These are phyloP conservation scores for Coniochaeta sp. DNA, from an alignment of 2,329 filamentous ascomycete genomes.

Conservation along the genomic window DNA sequence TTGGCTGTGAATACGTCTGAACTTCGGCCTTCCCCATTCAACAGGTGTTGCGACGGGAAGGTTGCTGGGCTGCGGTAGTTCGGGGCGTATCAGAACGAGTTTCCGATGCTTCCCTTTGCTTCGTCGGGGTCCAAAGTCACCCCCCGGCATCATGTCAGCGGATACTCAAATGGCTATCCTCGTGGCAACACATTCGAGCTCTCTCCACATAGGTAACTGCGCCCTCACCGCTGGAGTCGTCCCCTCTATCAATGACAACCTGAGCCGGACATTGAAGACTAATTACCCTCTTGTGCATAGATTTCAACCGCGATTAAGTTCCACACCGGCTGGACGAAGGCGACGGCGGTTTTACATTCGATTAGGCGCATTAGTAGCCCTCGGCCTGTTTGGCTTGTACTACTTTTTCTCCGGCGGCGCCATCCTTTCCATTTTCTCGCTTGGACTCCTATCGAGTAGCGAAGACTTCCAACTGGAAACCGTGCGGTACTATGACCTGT, in stretches of 20 bases:
- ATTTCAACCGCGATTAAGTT: slow-evolving; percentile 71
- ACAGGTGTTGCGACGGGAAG: not conserved
- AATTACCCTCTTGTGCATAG: slow-evolving; percentile 30
- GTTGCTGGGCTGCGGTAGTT: not conserved
- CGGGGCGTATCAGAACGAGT: not conserved
- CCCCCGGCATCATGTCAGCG: slow-evolving; percentile 70
- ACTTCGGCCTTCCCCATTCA: not conserved
- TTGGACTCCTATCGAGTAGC: slow-evolving; percentile 60
- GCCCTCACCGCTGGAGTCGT: slow-evolving; percentile 8
- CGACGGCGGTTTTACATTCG: slow-evolving; percentile 67
- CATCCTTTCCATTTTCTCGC: slow-evolving; percentile 53
- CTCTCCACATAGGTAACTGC: slow-evolving; percentile 71
- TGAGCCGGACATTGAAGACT: not conserved
- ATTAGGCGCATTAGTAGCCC: slow-evolving; percentile 48
- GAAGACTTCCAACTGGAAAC: slow-evolving; percentile 81
- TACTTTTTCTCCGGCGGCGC: slow-evolving; percentile 66
- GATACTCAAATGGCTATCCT: slow-evolving; percentile 80
- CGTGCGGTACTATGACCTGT: slow-evolving; percentile 93
- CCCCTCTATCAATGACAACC: not conserved
- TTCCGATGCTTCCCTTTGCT: slow-evolving; percentile 52
- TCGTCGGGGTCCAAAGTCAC: slow-evolving; percentile 60
- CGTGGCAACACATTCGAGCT: slow-evolving; percentile 75
- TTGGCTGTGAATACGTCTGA: not conserved
- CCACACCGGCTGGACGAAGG: slow-evolving; percentile 62
- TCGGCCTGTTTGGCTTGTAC: slow-evolving; percentile 57